Evolutionary conservation across 495 filamentous ascomycete species (phyloP), one percentile per base, ranked within the genome.

Genomic region (Aspergillus incahuasiensis): DNA sequence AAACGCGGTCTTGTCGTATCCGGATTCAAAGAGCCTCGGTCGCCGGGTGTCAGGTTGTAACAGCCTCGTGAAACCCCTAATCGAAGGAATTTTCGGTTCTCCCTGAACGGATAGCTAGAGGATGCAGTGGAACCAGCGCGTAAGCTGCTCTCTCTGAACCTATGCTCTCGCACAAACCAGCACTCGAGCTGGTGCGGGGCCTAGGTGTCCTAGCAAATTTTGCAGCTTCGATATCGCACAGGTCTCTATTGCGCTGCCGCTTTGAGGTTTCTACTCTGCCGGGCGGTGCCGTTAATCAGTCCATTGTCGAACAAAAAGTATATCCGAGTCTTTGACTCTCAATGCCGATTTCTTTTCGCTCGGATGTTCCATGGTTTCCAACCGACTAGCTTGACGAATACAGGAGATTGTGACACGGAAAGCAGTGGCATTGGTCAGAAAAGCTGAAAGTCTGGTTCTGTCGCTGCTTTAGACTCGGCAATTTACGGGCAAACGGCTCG

Each of bases 381-480:
- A 4, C 2, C 5, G 16, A 16, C 22, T 13, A 20, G 9, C 1
- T 9, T 35, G 34, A 24, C 18, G 25, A 50, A 13, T 50, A 11
- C 20, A 41, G 48, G 38, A 13, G 25, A 51, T 41, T 51, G 5
- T 18, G 5, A 0, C 5, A 9, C 39, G 48, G 48, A 51, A 51
- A 41, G 48, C 22, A 51, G 20, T 24, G 4, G 21, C 48, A 51
- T 51, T 51, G 48, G 48, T 30, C 38, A 32, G 38, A 25, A 13
- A n/a, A 30, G 32, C 2, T 46, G 1, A 5, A n/a, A n/a, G 9
- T 12, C 12, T n/a, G 40, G 6, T 19, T 7, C 35, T 22, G 30
- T 15, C 28, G 30, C 40, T 52, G 55, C 18, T 41, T 48, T 48
- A 32, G 18, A 52, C 55, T 45, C 28, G 8, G 13, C 48, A 15